Evolutionary conservation across 495 filamentous ascomycete species (phyloP), one percentile per base, ranked within the genome.

Genomic region (Penicillium lividum): DNA sequence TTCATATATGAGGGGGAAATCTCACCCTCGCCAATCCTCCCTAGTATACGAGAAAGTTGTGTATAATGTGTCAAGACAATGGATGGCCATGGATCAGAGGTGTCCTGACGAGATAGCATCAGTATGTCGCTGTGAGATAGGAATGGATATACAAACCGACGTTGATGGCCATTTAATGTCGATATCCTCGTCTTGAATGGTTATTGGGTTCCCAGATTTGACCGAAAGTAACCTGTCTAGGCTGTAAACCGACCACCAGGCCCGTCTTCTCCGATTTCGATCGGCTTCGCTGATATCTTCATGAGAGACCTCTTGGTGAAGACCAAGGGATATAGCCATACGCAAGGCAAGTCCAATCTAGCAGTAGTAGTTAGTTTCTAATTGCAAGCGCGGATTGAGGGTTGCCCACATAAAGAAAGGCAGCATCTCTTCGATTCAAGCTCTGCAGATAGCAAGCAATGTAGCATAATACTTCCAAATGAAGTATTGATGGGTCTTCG

Each of bases 371-470:
- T 25, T 45, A 15, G 7, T 3, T 40, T 16, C 4, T 16, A 5
- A 13, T 16, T 27, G 22, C 33, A 13, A 42, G 11, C 46, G 2
- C 27, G 25, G 0, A 28, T 33, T 4, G 25, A 51, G 18, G 22
- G 9, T 18, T 16, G 61, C 73, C 18, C 57, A 75, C 73, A 51
- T 76, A 80, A 15, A 80, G 66, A 49, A 79, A 80, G 0, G 80
- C 80, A 4, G 78, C 74, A 61, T 81, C 77, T 10, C 76, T 67
- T 5, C 77, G 68, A 57, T 82, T 82, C 27, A 82, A 66, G 51
- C 78, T 82, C 62, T 81, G 78, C 72, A 81, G 74, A 50, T 80
- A 82, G 58, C 81, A 80, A n/a, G 76, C 80, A 4, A 80, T 72
- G 53, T 81, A 77, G 30, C 77, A 76, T 1, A 82, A 61, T 0